Conservation (phyloP, 2,329 filamentous ascomycete species). For the Penicillium hesseltinei region DNA sequence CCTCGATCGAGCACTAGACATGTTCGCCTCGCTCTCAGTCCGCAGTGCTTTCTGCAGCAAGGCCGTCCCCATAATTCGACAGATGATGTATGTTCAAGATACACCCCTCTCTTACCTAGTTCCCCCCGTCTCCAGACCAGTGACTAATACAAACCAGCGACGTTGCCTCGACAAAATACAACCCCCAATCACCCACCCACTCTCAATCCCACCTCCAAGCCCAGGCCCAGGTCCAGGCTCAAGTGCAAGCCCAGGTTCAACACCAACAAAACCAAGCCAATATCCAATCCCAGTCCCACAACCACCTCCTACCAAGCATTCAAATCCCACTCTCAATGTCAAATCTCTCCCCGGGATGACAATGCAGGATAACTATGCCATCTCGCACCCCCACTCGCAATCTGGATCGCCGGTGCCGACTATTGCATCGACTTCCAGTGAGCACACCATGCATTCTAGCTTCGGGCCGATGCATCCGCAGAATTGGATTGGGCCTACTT, state of each 20-base stretch:
- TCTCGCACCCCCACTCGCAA: conserved; percentile 14
- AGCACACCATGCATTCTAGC: conserved; percentile 20
- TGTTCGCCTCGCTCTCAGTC: conserved; percentile 35
- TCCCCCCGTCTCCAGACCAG: too few species aligned
- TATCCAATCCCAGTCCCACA: conserved; percentile 10
- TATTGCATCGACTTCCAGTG: conserved; percentile 17
- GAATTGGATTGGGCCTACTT: conserved; percentile 34
- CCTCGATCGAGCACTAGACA: conserved; percentile 30
- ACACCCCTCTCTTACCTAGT: background rate
- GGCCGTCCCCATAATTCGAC: conserved; percentile 35
- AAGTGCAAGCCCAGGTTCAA: conserved; percentile 12
- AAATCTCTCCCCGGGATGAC: conserved; percentile 6
- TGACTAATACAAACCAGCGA: conserved; percentile 22
- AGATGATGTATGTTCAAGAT: conserved; percentile 31
- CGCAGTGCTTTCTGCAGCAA: conserved; percentile 40
- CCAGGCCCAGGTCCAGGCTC: conserved; percentile 12
- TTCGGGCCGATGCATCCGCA: conserved; percentile 32
- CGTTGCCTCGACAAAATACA: conserved; percentile 21
- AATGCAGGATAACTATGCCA: conserved; percentile 16
- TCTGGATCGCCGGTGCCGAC: conserved; percentile 22
- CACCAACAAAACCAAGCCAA: conserved; percentile 13
- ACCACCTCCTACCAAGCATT: conserved; percentile 11
- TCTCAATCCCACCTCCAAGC: conserved; percentile 12
- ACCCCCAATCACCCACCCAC: conserved; percentile 12
- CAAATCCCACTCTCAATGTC: conserved; percentile 9